A percentile compares a stretch with the other conserved stretches of the same genome.
phyloP scores from a whole-genome alignment of 129 eudicot species.

The Scalesia atractyloides region DNA sequence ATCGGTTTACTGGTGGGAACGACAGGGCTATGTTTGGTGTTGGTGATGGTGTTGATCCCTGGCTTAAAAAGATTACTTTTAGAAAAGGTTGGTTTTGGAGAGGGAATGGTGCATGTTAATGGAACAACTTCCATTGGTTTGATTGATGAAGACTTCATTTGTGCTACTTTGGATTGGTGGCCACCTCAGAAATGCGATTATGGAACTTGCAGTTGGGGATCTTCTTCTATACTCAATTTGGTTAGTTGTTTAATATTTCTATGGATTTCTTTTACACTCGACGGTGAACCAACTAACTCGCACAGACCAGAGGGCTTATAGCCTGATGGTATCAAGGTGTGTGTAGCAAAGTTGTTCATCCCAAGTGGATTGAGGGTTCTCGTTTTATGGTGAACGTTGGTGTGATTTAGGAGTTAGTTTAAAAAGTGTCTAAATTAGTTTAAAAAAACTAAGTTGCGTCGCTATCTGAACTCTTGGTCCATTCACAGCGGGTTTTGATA shows the following conservation, averaged over 20 bases:
- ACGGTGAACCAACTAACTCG: too few relatives aligned
- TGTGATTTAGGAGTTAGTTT: too few relatives aligned
- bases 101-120: slow-evolving; percentile 43
- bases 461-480: too few relatives aligned
- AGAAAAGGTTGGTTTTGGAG: slow-evolving; percentile 22
- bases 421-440: too few relatives aligned
- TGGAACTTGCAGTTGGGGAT: slow-evolving; percentile 89
- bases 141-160: slow-evolving; percentile 67
- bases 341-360: too few relatives aligned
- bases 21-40: slow-evolving; percentile 40
- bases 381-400: too few relatives aligned
- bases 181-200: slow-evolving; percentile 88
- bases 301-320: too few relatives aligned
- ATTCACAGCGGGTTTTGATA: too few relatives aligned
- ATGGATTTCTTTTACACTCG: too few relatives aligned
- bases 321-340: too few relatives aligned
- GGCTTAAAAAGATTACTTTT: slow-evolving; percentile 28
- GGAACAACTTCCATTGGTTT: slow-evolving; percentile 52
- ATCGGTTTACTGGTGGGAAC: slow-evolving; percentile 34
- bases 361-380: too few relatives aligned
- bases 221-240: slow-evolving; percentile 77
- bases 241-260: slow-evolving; percentile 31
- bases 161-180: slow-evolving; percentile 99
- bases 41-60: slow-evolving; percentile 40
- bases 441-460: too few relatives aligned